Percentiles rank a stretch among this genome's conserved stretches.
phyloP scores from a whole-genome alignment of 1,284 basidiomycete species.

The Somion occarium region DNA sequence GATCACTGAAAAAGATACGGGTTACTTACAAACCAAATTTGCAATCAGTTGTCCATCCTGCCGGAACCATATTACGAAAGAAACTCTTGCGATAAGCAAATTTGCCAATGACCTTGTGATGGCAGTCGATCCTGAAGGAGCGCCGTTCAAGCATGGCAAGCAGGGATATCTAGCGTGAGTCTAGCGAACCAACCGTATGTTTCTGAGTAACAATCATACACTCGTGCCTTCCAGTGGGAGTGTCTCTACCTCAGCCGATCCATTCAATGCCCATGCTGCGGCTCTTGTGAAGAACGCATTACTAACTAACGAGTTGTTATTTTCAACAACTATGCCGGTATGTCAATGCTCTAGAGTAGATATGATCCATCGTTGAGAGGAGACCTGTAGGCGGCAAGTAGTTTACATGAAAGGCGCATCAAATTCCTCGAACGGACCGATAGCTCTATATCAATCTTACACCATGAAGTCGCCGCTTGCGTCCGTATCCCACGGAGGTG shows the following conservation, averaged over 20 bases:
- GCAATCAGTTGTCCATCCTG: slow-evolving; percentile 7
- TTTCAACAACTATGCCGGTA: background rate
- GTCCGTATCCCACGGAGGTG: slow-evolving; percentile 12
- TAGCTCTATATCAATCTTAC: slow-evolving; percentile 7
- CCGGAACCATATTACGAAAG: slow-evolving; percentile 8
- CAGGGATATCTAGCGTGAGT: background rate
- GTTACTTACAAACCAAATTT: slow-evolving; percentile 14
- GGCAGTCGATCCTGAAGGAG: too few relatives aligned
- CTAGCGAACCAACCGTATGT: too few relatives aligned
- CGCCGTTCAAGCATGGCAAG: too few relatives aligned
- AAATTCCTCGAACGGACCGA: background rate
- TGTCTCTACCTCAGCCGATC: background rate
- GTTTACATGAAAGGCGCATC: background rate
- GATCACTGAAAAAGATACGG: slow-evolving; percentile 5
- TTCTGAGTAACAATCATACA: too few relatives aligned
- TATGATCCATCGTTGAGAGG: background rate
- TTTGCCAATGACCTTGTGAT: slow-evolving; percentile 12
- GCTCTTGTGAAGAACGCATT: background rate
- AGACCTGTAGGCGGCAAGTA: background rate
- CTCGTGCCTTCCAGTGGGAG: background rate
- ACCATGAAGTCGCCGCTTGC: slow-evolving; percentile 3
- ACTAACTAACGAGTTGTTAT: background rate
- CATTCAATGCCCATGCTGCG: background rate
- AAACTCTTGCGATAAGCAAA: slow-evolving; percentile 12
- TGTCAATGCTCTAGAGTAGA: background rate